Conservation (phyloP, 768 basidiomycete species). For the Piloderma croceum region DNA sequence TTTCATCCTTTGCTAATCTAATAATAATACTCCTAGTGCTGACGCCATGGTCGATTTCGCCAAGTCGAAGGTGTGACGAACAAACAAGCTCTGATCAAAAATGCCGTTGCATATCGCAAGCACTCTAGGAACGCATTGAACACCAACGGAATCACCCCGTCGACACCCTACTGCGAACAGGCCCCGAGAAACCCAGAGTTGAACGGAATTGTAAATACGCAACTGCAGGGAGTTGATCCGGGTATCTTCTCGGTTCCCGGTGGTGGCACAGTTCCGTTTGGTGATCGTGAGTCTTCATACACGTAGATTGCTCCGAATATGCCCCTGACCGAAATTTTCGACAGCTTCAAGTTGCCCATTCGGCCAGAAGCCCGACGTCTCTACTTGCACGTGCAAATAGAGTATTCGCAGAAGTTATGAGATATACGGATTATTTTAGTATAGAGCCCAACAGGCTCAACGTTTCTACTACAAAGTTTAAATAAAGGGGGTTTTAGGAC, state of each 20-base stretch:
- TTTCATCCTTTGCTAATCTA: no score
- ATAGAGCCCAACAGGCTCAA: conserved; percentile 1
- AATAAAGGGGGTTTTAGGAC: not conserved
- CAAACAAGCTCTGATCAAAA: conserved; percentile 33
- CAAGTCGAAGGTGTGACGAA: conserved; percentile 37
- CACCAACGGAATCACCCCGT: conserved; percentile 37
- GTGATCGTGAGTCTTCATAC: conserved; percentile 28
- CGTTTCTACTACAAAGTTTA: not conserved
- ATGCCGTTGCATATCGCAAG: conserved; percentile 37
- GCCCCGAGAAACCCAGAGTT: conserved; percentile 46
- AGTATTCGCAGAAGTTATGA: conserved; percentile 1
- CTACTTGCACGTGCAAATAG: conserved; percentile 34
- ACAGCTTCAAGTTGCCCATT: conserved; percentile 43
- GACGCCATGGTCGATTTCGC: conserved; percentile 49
- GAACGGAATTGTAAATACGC: conserved; percentile 45
- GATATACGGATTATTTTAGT: not conserved
- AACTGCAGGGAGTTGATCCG: conserved; percentile 48
- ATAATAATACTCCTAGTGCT: no score
- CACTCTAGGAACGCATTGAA: conserved; percentile 40
- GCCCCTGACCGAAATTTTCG: not conserved
- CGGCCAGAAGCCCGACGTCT: conserved; percentile 35
- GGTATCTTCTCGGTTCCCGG: conserved; percentile 48
- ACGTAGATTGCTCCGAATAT: not conserved
- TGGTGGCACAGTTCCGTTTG: conserved; percentile 41
- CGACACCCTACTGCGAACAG: conserved; percentile 50